Evolutionary conservation across 768 basidiomycete genomes (phyloP), one percentile per base, ranked within the genome.

Genomic region (Daedalea quercina): DNA sequence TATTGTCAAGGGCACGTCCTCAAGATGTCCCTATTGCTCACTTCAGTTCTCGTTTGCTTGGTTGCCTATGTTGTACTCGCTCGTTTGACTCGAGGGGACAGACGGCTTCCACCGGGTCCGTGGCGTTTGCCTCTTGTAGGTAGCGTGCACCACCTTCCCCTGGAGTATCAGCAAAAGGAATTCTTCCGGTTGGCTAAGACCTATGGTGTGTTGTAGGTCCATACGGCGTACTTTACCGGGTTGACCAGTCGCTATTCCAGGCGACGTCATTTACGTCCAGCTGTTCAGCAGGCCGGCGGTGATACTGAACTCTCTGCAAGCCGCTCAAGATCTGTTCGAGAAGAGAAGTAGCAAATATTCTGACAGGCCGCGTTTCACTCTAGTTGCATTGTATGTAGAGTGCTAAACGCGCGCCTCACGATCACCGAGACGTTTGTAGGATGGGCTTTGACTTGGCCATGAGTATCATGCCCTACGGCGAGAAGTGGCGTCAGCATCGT

Each of bases 271-370:
- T 8, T 60, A 35, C 35, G 50, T 55, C 20, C 34, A 33, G 20
- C 20, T 63, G 17, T 50, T 65, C 45, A 52, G 58, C 23, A 54
- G 44, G 9, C 52, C 58, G 9, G 44, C 59, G 13, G 34, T 66
- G n/a, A 50, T 66, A 15, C 28, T 67, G 33, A 65, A 62, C 50
- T 61, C 59, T 9, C 41, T 53, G 9, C 45, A 63, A 26, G 56
- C 50, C 25, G 65, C 63, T 1, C 20, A 45, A 11, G 68, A 64
- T 40, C 58, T 74, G 1, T 56, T 75, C n/a, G 69, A 75, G 22
- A 67, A 68, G 50, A 68, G 71, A 20, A 66, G 68, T 26, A 57
- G 54, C 9, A 56, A 63, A 48, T 75, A 74, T 50, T 73, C 73
- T 8, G 74, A 70, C 55, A 58, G 74, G n/a, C 73, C 73, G 1